A percentile compares a stretch with the other conserved stretches of the same genome.
These are phyloP conservation scores for Hygrocybe punicea DNA, from an alignment of 768 basidiomycete species.

Conservation along the genomic window DNA sequence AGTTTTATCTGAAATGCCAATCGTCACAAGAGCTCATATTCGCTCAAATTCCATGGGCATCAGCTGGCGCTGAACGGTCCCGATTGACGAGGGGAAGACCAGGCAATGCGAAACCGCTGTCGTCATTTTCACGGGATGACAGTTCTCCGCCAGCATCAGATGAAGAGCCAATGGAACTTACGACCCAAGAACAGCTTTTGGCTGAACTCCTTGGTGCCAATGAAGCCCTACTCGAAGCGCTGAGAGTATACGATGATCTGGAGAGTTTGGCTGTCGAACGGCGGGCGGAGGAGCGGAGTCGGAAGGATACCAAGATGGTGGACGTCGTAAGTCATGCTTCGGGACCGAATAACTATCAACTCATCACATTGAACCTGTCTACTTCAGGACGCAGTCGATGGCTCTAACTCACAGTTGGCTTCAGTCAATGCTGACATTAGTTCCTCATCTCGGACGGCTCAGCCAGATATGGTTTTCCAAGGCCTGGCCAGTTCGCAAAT, in stretches of 20 bases:
- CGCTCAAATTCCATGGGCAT: slow-evolving; percentile 90
- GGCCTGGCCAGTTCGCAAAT: slow-evolving; percentile 5
- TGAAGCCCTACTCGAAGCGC: slow-evolving; percentile 61
- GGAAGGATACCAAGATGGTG: slow-evolving; percentile 63
- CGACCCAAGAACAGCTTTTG: slow-evolving; percentile 72
- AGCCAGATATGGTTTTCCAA: not conserved
- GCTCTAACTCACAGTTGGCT: too few relatives aligned
- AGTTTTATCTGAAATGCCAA: slow-evolving; percentile 76
- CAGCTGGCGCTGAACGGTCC: slow-evolving; percentile 73
- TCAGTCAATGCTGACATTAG: too few relatives aligned
- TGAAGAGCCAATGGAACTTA: slow-evolving; percentile 43
- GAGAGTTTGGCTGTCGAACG: slow-evolving; percentile 63
- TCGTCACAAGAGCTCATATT: slow-evolving; percentile 81
- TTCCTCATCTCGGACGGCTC: too few relatives aligned
- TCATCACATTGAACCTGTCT: not conserved
- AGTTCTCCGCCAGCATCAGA: slow-evolving; percentile 22
- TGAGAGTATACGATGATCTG: slow-evolving; percentile 76
- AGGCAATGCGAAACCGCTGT: slow-evolving; percentile 13
- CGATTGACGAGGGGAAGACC: slow-evolving; percentile 34
- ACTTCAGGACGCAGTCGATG: not conserved
- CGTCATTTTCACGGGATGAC: not conserved
- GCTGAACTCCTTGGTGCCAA: slow-evolving; percentile 72
- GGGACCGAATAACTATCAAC: not conserved
- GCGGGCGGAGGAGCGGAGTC: slow-evolving; percentile 66
- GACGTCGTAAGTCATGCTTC: slow-evolving; percentile 48